These are phyloP conservation scores for Garcileccinum viscosum DNA, from an alignment of 1,284 basidiomycete genomes.

Conservation along the genomic window DNA sequence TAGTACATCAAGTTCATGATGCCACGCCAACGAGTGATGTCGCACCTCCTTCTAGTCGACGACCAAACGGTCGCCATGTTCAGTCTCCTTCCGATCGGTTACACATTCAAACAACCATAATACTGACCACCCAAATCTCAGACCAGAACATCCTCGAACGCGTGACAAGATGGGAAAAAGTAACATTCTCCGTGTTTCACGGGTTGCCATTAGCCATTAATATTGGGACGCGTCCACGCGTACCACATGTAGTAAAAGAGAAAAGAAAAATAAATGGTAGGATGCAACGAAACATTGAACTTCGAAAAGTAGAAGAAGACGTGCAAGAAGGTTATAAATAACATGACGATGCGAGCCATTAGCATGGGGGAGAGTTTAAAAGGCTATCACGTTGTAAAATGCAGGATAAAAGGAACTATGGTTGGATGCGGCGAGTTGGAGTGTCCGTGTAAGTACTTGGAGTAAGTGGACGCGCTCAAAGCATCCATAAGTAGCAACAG, in stretches of 20 bases:
- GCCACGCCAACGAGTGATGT: too few relatives aligned
- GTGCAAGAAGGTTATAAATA: conserved; percentile 20
- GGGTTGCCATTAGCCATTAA: not conserved
- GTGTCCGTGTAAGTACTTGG: conserved; percentile 33
- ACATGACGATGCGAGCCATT: conserved; percentile 1
- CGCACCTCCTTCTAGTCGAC: too few relatives aligned
- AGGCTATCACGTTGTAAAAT: conserved; percentile 10
- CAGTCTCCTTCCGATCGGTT: not conserved
- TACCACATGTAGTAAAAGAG: not conserved
- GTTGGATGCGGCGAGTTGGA: conserved; percentile 7
- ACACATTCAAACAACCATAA: too few relatives aligned
- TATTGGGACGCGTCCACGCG: not conserved
- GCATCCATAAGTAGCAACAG: conserved; percentile 1
- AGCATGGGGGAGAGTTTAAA: not conserved
- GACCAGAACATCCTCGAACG: not conserved
- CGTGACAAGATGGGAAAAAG: not conserved
- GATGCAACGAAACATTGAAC: not conserved
- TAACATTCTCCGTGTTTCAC: conserved; percentile 8
- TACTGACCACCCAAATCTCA: not conserved
- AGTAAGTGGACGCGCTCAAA: conserved; percentile 11
- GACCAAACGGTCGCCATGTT: too few relatives aligned
- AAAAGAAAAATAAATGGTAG: not conserved
- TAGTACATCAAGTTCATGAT: too few relatives aligned
- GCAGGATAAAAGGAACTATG: conserved; percentile 30
- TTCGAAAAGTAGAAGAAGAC: not conserved